phyloP scores from a whole-genome alignment of 495 filamentous ascomycete species.

The Tuber brumale region DNA sequence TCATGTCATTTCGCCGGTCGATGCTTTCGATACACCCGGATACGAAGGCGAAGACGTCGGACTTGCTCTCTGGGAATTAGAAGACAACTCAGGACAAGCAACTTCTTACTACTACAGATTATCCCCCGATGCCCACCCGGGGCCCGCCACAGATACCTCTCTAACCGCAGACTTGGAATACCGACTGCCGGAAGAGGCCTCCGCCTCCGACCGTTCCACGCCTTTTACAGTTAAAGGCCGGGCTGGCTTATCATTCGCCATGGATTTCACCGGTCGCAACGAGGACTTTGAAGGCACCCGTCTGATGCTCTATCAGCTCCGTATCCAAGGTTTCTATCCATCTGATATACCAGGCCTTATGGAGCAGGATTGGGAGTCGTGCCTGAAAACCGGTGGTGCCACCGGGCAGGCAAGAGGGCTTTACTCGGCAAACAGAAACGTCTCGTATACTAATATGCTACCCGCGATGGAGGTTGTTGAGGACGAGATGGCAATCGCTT shows the following conservation, averaged over 20 bases:
- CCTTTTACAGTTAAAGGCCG: slow-evolving; percentile 20
- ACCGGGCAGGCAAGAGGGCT: slow-evolving; percentile 10
- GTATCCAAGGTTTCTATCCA: slow-evolving; percentile 27
- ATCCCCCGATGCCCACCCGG: background rate
- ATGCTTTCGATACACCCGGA: background rate
- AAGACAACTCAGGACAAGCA: slow-evolving; percentile 12
- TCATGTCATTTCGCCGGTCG: background rate
- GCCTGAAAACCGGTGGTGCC: slow-evolving; percentile 9
- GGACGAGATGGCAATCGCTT: slow-evolving; percentile 26
- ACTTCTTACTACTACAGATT: slow-evolving; percentile 25
- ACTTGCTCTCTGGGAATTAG: slow-evolving; percentile 26
- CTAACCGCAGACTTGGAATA: slow-evolving; percentile 9
- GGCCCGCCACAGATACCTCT: background rate
- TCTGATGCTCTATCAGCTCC: slow-evolving; percentile 28
- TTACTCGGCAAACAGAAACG: slow-evolving; percentile 30
- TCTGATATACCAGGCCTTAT: slow-evolving; percentile 15
- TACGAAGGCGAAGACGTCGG: slow-evolving; percentile 21
- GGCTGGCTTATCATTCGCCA: slow-evolving; percentile 22
- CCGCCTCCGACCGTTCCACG: background rate
- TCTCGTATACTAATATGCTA: slow-evolving; percentile 17
- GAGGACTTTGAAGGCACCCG: slow-evolving; percentile 27
- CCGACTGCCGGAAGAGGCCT: background rate
- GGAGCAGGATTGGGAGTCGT: slow-evolving; percentile 21
- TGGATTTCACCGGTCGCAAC: slow-evolving; percentile 33
- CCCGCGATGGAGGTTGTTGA: slow-evolving; percentile 26